phyloP scores from a whole-genome alignment of 495 filamentous ascomycete species.

The Podospora tetraspora region DNA sequence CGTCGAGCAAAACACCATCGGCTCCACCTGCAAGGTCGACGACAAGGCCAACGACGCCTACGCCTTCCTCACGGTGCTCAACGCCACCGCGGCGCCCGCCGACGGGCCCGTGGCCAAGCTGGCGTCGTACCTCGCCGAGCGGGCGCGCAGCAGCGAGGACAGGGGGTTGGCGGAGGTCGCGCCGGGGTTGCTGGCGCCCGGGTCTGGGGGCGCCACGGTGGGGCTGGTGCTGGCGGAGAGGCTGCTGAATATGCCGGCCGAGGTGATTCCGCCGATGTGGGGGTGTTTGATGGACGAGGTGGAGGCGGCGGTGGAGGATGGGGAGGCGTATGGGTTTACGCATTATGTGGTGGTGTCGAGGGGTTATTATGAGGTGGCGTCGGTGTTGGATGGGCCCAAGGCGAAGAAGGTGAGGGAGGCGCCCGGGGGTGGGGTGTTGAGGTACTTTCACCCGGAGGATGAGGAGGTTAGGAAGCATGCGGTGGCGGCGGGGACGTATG shows the following conservation, averaged over 20 bases:
- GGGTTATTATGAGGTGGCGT: conserved; percentile 82
- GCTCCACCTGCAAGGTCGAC: conserved; percentile 92
- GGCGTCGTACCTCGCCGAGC: conserved; percentile 63
- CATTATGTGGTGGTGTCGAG: conserved; percentile 90
- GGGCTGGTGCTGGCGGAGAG: conserved; percentile 87
- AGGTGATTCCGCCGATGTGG: conserved; percentile 94
- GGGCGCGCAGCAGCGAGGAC: conserved; percentile 40
- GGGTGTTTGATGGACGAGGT: conserved; percentile 92
- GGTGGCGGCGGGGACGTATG: conserved; percentile 57
- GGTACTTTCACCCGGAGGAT: conserved; percentile 97
- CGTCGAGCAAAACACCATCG: conserved; percentile 79
- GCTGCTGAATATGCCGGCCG: conserved; percentile 88
- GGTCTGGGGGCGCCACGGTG: conserved; percentile 45
- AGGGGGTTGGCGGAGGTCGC: conserved; percentile 16
- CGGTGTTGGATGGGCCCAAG: conserved; percentile 67
- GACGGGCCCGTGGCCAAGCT: conserved; percentile 66
- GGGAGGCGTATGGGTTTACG: conserved; percentile 88
- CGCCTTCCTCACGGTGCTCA: conserved; percentile 88
- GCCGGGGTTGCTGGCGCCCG: conserved; percentile 16
- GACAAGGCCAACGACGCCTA: conserved; percentile 92
- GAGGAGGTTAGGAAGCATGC: conserved; percentile 78
- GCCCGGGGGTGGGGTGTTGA: conserved; percentile 35
- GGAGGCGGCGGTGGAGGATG: conserved; percentile 79
- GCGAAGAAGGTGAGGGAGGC: conserved; percentile 71
- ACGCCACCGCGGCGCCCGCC: conserved; percentile 72